phyloP scores from a whole-genome alignment of 2,329 filamentous ascomycete genomes.

The Setomelanomma holmii region DNA sequence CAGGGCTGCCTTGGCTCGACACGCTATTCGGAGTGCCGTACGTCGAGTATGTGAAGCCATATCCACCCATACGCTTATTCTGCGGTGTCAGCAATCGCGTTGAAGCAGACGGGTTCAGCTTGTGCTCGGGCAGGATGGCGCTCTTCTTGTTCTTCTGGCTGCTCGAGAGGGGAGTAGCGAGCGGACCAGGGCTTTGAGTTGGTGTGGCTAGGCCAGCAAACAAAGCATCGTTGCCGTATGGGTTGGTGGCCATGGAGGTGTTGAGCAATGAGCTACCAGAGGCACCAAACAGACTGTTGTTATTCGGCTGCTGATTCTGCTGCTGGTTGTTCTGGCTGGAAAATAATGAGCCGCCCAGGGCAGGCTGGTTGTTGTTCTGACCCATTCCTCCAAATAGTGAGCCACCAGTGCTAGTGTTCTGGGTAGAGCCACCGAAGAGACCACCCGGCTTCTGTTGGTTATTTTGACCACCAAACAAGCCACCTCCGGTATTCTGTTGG shows the following conservation, averaged over 20 bases:
- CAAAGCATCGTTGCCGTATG: slow-evolving; percentile 87
- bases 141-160: slow-evolving; percentile 78
- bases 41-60: slow-evolving; percentile 91
- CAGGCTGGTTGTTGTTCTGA: slow-evolving; percentile 49
- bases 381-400: slow-evolving; percentile 57
- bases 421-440: slow-evolving; percentile 49
- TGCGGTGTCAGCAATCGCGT: slow-evolving; percentile 83
- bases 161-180: slow-evolving; percentile 86
- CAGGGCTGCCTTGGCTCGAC: slow-evolving; percentile 77
- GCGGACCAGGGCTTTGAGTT: slow-evolving; percentile 78
- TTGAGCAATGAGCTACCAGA: slow-evolving; percentile 58
- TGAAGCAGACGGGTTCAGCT: slow-evolving; percentile 80
- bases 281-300: slow-evolving; percentile 61
- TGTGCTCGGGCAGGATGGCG: slow-evolving; percentile 84
- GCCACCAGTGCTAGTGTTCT: slow-evolving; percentile 49
- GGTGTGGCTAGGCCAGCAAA: slow-evolving; percentile 76
- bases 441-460: slow-evolving; percentile 54
- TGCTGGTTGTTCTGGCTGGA: slow-evolving; percentile 53
- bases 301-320: slow-evolving; percentile 47
- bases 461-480: slow-evolving; percentile 51
- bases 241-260: slow-evolving; percentile 71
- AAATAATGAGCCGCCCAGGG: slow-evolving; percentile 51
- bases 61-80: slow-evolving; percentile 71
- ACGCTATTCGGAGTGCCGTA: slow-evolving; percentile 82
- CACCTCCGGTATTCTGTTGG: slow-evolving; percentile 36